Evolutionary conservation across 768 basidiomycete species (phyloP).

Genomic region (Boletus rufocinnamomeus): DNA sequence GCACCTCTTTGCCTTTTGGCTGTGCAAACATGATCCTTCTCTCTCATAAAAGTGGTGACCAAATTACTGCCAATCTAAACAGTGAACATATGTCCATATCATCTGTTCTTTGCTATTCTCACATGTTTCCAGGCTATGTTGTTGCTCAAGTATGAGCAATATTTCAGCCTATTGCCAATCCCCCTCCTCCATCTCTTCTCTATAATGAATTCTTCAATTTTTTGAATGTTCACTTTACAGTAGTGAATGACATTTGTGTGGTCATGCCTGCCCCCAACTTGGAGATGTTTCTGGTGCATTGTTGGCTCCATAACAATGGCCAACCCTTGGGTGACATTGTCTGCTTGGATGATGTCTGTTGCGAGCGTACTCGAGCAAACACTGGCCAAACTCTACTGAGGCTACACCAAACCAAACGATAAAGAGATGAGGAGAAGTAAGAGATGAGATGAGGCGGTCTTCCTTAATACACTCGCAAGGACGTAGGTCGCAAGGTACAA

Average conservation of each 20-base stretch:
- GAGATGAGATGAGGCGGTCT: too few species aligned
- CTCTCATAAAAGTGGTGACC: constrained; percentile 8
- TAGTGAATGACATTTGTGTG: neutral
- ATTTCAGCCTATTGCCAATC: neutral
- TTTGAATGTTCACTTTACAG: neutral
- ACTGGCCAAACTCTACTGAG: too few species aligned
- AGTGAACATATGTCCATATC: too few species aligned
- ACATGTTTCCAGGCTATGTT: neutral
- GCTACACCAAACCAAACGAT: too few species aligned
- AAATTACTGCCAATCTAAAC: neutral
- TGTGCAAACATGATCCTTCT: constrained; percentile 9
- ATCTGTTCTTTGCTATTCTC: too few species aligned
- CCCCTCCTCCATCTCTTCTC: too few species aligned
- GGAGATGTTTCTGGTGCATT: neutral
- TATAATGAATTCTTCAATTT: neutral
- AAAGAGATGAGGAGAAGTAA: too few species aligned
- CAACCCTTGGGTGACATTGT: neutral
- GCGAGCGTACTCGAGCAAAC: too few species aligned
- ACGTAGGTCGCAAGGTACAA: too few species aligned
- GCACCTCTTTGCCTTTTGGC: neutral
- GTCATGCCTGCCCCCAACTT: neutral
- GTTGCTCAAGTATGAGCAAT: constrained; percentile 6
- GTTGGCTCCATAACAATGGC: neutral
- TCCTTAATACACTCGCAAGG: too few species aligned
- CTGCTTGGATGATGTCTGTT: neutral